These are phyloP conservation scores for Salinomyces thailandicus DNA, from an alignment of 2,329 filamentous ascomycete genomes.

Conservation along the genomic window DNA sequence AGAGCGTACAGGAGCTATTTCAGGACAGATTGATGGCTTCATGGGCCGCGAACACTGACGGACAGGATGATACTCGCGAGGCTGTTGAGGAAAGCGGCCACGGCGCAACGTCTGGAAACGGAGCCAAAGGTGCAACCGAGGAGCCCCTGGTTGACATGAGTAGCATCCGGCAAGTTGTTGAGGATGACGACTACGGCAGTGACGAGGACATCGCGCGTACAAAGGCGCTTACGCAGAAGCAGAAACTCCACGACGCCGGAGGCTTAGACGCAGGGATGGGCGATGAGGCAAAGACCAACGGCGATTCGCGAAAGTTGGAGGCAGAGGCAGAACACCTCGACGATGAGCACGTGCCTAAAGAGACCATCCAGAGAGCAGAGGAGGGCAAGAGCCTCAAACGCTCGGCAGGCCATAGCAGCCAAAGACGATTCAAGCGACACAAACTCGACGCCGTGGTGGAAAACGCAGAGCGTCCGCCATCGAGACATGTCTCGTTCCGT, in stretches of 20 bases:
- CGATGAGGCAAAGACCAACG: conserved; percentile 13
- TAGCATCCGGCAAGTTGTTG: conserved; percentile 42
- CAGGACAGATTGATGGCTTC: conserved; percentile 35
- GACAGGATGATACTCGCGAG: conserved; percentile 5
- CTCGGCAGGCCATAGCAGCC: conserved; percentile 8
- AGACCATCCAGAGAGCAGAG: conserved; percentile 2
- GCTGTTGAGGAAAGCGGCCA: conserved; percentile 7
- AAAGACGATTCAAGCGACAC: conserved; percentile 16
- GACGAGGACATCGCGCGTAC: conserved; percentile 32
- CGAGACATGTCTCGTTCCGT: conserved; percentile 16
- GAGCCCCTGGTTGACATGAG: conserved; percentile 52
- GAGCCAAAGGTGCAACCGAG: conserved; percentile 1
- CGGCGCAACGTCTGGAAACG: conserved; percentile 3
- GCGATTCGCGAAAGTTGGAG: conserved; percentile 11
- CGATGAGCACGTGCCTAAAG: conserved; percentile 3
- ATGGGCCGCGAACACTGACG: neutral
- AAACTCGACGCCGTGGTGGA: conserved; percentile 6
- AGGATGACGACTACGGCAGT: conserved; percentile 31
- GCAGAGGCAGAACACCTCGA: conserved; percentile 12
- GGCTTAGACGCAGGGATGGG: conserved; percentile 11
- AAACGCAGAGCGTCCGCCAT: conserved; percentile 2
- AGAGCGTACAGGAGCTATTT: conserved; percentile 82
- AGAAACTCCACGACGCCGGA: conserved; percentile 13
- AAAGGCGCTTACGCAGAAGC: conserved; percentile 23
- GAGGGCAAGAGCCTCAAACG: conserved; percentile 12